Percentiles rank a stretch among this genome's conserved stretches.
Conservation (phyloP, 1,139 yeast genomes). For the Taiozyma onychis region DNA sequence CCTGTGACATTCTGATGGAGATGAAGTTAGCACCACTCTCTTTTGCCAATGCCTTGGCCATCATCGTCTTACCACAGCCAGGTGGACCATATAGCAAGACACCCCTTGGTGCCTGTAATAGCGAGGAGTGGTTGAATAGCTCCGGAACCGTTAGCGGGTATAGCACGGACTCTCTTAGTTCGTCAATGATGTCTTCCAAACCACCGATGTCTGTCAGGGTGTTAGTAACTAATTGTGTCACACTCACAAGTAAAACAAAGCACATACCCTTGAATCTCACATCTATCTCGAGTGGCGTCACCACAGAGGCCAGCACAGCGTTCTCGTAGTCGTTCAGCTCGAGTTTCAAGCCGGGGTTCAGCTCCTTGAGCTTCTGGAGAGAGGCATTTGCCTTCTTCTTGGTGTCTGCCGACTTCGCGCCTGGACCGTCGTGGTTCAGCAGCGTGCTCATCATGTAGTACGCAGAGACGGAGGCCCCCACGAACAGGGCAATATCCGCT, state of each 20-base stretch:
- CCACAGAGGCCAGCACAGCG: slow-evolving; percentile 67
- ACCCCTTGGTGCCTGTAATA: slow-evolving; percentile 89
- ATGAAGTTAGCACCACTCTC: slow-evolving; percentile 92
- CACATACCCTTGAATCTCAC: slow-evolving; percentile 54
- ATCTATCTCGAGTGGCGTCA: slow-evolving; percentile 77
- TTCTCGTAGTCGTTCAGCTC: slow-evolving; percentile 74
- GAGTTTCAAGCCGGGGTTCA: slow-evolving; percentile 54
- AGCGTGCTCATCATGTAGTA: slow-evolving; percentile 64
- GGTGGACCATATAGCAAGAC: slow-evolving; percentile 94
- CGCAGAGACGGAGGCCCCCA: slow-evolving; percentile 81
- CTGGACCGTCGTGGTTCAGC: slow-evolving; percentile 47
- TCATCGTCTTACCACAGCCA: slow-evolving; percentile 97
- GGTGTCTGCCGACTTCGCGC: slow-evolving; percentile 55
- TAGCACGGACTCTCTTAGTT: slow-evolving; percentile 79
- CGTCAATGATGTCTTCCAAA: slow-evolving; percentile 72
- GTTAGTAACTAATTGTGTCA: slow-evolving; percentile 1
- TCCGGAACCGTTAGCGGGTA: slow-evolving; percentile 81
- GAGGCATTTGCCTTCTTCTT: slow-evolving; percentile 64
- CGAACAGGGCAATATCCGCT: slow-evolving; percentile 64
- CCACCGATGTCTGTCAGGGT: slow-evolving; percentile 71
- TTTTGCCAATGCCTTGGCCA: slow-evolving; percentile 91
- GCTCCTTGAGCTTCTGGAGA: slow-evolving; percentile 49
- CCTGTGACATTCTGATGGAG: slow-evolving; percentile 87
- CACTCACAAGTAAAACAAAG: background rate
- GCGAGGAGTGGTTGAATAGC: slow-evolving; percentile 54